These are phyloP conservation scores for Diutina ranongensis DNA, from an alignment of 1,139 yeast species.

Conservation along the genomic window DNA sequence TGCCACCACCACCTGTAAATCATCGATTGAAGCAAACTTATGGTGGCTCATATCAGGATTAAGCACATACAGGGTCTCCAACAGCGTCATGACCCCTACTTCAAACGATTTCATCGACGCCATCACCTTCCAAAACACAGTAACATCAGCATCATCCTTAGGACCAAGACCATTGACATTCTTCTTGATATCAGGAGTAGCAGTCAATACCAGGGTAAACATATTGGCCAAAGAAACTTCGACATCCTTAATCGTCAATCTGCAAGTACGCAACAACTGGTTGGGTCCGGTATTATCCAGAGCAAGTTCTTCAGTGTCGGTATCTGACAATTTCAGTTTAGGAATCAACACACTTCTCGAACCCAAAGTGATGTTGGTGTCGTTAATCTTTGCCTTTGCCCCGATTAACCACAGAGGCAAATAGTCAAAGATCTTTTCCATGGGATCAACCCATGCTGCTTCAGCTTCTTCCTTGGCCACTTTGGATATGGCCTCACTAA, in stretches of 20 bases:
- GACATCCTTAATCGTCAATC: conserved; percentile 9
- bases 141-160: not conserved
- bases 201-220: not conserved
- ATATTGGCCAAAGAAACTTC: not conserved
- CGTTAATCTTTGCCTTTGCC: conserved; percentile 19
- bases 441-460: not conserved
- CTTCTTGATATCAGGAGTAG: too few relatives aligned
- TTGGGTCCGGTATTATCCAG: conserved; percentile 25
- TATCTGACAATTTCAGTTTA: conserved; percentile 12
- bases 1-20: conserved; percentile 18
- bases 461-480: not conserved
- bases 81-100: not conserved
- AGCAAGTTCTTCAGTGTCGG: conserved; percentile 26
- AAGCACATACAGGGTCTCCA: not conserved
- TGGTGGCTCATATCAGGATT: not conserved
- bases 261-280: conserved; percentile 9
- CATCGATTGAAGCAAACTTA: conserved; percentile 11
- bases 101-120: not conserved
- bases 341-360: conserved; percentile 51
- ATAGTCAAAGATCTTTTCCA: conserved; percentile 18
- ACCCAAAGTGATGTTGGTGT: conserved; percentile 32
- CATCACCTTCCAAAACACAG: not conserved
- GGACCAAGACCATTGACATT: not conserved
- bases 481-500: not conserved
- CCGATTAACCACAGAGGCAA: conserved; percentile 40